Evolutionary conservation across 192 early-diverging fungal species (phyloP), one percentile per base, ranked within the genome.

Genomic region (Irineochytrium annulatum): DNA sequence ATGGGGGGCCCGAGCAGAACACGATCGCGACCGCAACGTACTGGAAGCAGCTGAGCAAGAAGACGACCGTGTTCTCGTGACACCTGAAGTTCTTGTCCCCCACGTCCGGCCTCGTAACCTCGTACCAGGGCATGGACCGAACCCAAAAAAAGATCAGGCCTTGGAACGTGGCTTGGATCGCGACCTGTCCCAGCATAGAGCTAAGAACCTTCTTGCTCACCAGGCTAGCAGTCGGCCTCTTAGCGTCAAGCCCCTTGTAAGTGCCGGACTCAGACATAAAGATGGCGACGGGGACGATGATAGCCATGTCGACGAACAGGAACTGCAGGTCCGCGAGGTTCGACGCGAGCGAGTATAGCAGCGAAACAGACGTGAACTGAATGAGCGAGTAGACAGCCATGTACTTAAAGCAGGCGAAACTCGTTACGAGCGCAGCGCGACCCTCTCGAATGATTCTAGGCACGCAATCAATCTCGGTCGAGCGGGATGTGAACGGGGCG

Each of bases 371-470:
- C 0, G 91, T 93, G 63, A 94, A 97, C 65, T 99, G 97, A 62
- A 99, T 96, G 48, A 99, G 81, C 53, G 86, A 89, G 72, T 99
- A 98, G 32, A 97, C 73, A 1, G 95, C 94, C 93, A 99, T 96
- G 70, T 89, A 99, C 79, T 99, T 95, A 87, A 98, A 97, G 76
- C 93, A 96, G 65, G 87, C 89, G 70, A 99, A 99, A 62, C 87
- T 91, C 5, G 97, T 99, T 37, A 96, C 94, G 45, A 99, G 78
- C 6, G 97, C 93, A 0, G 92, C 93, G 3, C 97, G 77, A 24
- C 97, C 97, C 61, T 99, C 94, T 52, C 89, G 84, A 54, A 82
- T 70, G 13, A 96, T 88, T 51, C 89, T 85, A 39, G 95, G 78
- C 2, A 99, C 93, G 62, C 97, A 99, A 43, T 80, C 80, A 33